A percentile compares a stretch with the other conserved stretches of the same genome.
phyloP scores from a whole-genome alignment of 2,329 filamentous ascomycete genomes.

The Aspergillus sp. region DNA sequence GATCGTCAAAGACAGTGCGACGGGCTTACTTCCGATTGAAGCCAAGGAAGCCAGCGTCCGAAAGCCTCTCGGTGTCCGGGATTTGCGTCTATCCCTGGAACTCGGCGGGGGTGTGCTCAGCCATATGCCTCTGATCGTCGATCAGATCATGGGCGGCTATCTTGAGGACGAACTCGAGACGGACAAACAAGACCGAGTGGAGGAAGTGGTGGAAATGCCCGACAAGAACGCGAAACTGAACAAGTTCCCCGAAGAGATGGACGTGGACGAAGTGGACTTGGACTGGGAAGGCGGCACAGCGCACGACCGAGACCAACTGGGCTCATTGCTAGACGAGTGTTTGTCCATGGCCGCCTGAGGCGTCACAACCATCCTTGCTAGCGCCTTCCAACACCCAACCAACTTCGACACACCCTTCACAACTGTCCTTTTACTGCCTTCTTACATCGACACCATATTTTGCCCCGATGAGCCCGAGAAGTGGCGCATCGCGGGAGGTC shows the following conservation, averaged over 20 bases:
- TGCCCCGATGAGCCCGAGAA: constrained; percentile 3
- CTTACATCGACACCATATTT: neutral
- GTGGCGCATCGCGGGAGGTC: constrained; percentile 19
- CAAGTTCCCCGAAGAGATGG: constrained; percentile 36
- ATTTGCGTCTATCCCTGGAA: constrained; percentile 72
- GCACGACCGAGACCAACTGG: constrained; percentile 38
- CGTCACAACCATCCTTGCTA: constrained; percentile 14
- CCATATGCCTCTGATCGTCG: constrained; percentile 73
- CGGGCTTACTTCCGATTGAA: constrained; percentile 77
- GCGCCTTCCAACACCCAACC: constrained; percentile 1
- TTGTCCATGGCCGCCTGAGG: constrained; percentile 41
- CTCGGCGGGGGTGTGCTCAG: constrained; percentile 74
- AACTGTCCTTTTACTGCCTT: constrained; percentile 4
- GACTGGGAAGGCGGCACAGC: constrained; percentile 40
- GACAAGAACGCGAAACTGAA: constrained; percentile 20
- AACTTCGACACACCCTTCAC: neutral
- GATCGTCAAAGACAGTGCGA: constrained; percentile 66
- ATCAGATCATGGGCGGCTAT: constrained; percentile 68
- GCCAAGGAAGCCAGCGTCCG: constrained; percentile 72
- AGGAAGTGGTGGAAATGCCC: constrained; percentile 20
- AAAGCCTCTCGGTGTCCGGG: constrained; percentile 71
- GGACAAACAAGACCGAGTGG: constrained; percentile 35
- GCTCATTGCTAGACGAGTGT: constrained; percentile 41
- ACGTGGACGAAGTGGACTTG: constrained; percentile 37
- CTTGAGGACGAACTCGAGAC: constrained; percentile 72